Conservation (phyloP, 2,329 filamentous ascomycete species). For the Calonectria leucothoes region DNA sequence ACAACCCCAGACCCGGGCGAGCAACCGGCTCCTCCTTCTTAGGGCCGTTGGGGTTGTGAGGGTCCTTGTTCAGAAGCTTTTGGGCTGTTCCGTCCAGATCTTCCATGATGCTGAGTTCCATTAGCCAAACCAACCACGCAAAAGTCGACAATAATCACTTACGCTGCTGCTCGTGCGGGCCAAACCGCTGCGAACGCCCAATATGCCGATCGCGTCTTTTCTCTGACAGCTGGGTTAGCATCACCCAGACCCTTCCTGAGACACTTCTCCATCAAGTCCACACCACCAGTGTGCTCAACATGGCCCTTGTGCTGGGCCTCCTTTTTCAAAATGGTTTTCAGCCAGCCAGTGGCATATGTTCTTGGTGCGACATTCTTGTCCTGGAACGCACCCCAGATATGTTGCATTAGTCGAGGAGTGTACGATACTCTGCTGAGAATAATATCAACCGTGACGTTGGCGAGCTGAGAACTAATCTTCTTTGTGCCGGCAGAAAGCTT, state of each 20-base stretch:
- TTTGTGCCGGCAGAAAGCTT: constrained; percentile 92
- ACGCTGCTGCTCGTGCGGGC: constrained; percentile 81
- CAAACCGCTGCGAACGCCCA: constrained; percentile 86
- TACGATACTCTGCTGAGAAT: constrained; percentile 86
- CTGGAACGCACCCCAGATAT: constrained; percentile 83
- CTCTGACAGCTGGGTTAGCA: constrained; percentile 89
- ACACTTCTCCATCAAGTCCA: constrained; percentile 87
- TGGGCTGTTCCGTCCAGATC: constrained; percentile 83
- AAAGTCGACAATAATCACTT: constrained; percentile 47
- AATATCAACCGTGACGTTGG: constrained; percentile 82
- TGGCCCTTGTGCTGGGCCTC: constrained; percentile 82
- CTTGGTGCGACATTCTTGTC: constrained; percentile 95
- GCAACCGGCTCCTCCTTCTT: constrained; percentile 61
- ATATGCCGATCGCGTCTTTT: constrained; percentile 85
- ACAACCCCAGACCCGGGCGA: constrained; percentile 70
- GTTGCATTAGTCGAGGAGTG: constrained; percentile 83
- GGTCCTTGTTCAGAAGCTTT: constrained; percentile 83
- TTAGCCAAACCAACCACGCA: constrained; percentile 33
- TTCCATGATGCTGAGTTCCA: constrained; percentile 74
- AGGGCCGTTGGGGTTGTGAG: constrained; percentile 81
- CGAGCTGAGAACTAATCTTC: constrained; percentile 89
- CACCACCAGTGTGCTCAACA: constrained; percentile 85
- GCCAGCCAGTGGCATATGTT: constrained; percentile 82
- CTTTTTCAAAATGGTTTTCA: constrained; percentile 83
- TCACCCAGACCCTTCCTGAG: constrained; percentile 91